Percentiles rank a stretch among this genome's conserved stretches.
Evolutionary conservation across 2,329 filamentous ascomycete genomes (phyloP).

Genomic region (Diaporthe sp.): DNA sequence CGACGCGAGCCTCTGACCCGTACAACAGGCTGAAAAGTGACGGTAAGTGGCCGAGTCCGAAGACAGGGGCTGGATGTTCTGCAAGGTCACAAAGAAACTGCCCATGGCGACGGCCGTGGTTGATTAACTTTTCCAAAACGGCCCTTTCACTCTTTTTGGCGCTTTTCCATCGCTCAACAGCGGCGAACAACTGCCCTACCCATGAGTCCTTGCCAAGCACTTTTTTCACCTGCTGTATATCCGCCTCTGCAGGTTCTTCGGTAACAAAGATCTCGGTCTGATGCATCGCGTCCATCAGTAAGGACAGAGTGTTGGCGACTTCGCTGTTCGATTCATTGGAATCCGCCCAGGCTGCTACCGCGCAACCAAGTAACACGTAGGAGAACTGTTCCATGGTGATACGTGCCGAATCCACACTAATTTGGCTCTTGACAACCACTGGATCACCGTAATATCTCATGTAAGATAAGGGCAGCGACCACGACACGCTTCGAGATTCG

Average conservation of each 20-base stretch:
- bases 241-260: neutral
- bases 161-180: neutral
- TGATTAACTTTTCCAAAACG: neutral
- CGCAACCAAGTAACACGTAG: neutral
- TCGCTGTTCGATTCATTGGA: neutral
- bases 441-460: constrained; percentile 16
- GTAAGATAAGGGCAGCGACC: neutral
- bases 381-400: neutral
- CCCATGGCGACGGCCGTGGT: neutral
- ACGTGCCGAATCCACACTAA: neutral
- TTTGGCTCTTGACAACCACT: neutral
- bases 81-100: neutral
- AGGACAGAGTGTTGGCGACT: neutral
- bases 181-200: neutral
- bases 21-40: neutral
- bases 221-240: neutral
- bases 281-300: neutral
- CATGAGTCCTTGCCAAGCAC: neutral
- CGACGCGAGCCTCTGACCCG: neutral
- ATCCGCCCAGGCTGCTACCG: neutral
- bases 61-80: neutral
- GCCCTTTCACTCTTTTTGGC: neutral
- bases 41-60: neutral
- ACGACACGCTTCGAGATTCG: neutral
- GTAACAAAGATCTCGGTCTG: neutral